Percentiles rank a stretch among this genome's conserved stretches.
Conservation (phyloP, 345 rosid species). For the Mangifera indica region DNA sequence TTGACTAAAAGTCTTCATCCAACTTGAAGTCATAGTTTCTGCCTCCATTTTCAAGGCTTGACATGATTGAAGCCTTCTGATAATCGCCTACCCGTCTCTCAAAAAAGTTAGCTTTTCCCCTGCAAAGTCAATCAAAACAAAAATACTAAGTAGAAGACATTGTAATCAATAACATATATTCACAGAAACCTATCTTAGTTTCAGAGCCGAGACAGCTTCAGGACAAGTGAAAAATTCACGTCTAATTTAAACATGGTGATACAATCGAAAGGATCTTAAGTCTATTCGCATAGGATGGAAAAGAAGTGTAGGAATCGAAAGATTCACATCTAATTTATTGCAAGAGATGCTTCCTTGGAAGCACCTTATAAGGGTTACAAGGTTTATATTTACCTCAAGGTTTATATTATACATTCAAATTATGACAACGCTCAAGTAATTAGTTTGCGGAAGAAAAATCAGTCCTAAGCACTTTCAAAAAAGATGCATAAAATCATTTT, state of each 20-base stretch:
- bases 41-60: constrained; percentile 62
- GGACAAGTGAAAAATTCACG: not conserved
- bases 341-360: not conserved
- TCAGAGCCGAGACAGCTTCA: not conserved
- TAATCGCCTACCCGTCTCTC: constrained; percentile 92
- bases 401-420: not conserved
- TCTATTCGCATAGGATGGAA: not conserved
- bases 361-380: not conserved
- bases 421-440: not conserved
- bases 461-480: not conserved
- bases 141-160: not conserved
- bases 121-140: constrained; percentile 31
- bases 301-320: constrained; percentile 11
- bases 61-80: constrained; percentile 92
- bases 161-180: not conserved
- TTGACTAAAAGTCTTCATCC: constrained; percentile 68
- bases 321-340: not conserved
- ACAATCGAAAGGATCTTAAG: not conserved
- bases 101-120: constrained; percentile 84
- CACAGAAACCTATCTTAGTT: not conserved
- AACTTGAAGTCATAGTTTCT: constrained; percentile 62
- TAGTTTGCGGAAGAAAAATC: not conserved
- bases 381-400: too few species aligned
- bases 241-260: too few species aligned
- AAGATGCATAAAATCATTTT: not conserved